Evolutionary conservation across 2,329 filamentous ascomycete genomes (phyloP).

Genomic region (Xylariaceae sp.): DNA sequence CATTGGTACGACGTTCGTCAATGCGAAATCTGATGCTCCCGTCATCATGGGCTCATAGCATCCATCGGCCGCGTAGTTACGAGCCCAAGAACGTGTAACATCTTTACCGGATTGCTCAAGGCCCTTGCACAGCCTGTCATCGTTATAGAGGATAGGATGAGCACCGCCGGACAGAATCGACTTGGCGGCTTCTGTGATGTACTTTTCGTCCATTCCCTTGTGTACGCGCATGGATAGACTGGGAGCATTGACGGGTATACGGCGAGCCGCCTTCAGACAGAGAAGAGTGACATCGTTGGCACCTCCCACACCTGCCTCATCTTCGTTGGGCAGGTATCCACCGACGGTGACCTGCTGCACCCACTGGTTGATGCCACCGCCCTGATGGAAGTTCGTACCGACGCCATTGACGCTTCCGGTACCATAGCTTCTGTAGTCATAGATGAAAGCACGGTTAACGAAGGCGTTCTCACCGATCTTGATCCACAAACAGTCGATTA

Average conservation of each 20-base stretch:
- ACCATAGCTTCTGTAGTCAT: constrained; percentile 15
- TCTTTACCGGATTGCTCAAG: constrained; percentile 6
- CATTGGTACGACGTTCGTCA: constrained; percentile 14
- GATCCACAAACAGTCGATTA: constrained; percentile 17
- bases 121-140: constrained; percentile 16
- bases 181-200: constrained; percentile 9
- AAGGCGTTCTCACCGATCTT: constrained; percentile 19
- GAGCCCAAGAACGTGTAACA: constrained; percentile 12
- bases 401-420: constrained; percentile 11
- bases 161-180: constrained; percentile 16
- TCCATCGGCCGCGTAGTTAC: constrained; percentile 15
- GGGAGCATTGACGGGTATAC: constrained; percentile 16
- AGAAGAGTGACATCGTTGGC: constrained; percentile 15
- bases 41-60: constrained; percentile 17
- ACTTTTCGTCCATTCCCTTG: constrained; percentile 9
- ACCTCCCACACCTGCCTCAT: constrained; percentile 6
- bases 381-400: constrained; percentile 15
- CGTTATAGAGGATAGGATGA: constrained; percentile 14
- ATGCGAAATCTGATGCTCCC: constrained; percentile 14
- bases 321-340: constrained; percentile 12
- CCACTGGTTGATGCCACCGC: constrained; percentile 19
- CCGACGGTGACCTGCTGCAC: constrained; percentile 17
- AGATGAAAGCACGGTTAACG: constrained; percentile 18
- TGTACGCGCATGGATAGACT: constrained; percentile 14
- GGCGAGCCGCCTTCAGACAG: constrained; percentile 12